Base-by-base conservation (phyloP, 345 rosid genomes). In the Eucalyptus pumila region DNA sequence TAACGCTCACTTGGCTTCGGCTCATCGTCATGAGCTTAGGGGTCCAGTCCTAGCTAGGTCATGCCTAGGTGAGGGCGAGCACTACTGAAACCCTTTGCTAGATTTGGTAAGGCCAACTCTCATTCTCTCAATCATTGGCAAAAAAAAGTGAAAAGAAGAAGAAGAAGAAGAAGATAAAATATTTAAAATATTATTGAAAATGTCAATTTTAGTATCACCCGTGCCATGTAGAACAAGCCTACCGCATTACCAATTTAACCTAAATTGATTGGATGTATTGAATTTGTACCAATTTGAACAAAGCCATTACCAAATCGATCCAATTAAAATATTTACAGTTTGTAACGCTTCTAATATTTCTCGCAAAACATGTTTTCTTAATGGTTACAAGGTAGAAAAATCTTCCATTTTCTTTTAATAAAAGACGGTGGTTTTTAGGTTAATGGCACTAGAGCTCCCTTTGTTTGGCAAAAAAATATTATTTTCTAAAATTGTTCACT, bases 241-340 rank as follows among this genome's bases (percentile, higher is more conserved):
- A 56, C 12, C 9, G 0, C 62, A 24, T 56, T 56, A 10, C 1
- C 27, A 24, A 56, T 24, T 56, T 9, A 9, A 9, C 6, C 62
- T 56, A 56, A 56, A 24, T 56, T 56, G 6, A 26, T 10, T 5
- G 3, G 27, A 24, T 56, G 0, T 4, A 4, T 0, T 2, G 0
- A 56, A 56, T 9, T 56, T 24, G 13, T 56, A 24, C 2, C 2
- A 10, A 56, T 56, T 2, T 56, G 0, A 56, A 56, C 0, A 24
- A 0, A 0, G 24, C 24, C 9, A 6, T 23, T 0, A 24, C 6
- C 24, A 24, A 24, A 56, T 24, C 0, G 0, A 24, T 24, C 12
- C 6, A 56, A 23, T 56, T 4, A 26, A 56, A 10, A 10, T 56
- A 23, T 56, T 56, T 10, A 23, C 5, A 56, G 13, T 10, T 24